Percentiles rank a stretch among this genome's conserved stretches.
Conservation (phyloP, 208 protist genomes). For the Leishmania guyanensis region DNA sequence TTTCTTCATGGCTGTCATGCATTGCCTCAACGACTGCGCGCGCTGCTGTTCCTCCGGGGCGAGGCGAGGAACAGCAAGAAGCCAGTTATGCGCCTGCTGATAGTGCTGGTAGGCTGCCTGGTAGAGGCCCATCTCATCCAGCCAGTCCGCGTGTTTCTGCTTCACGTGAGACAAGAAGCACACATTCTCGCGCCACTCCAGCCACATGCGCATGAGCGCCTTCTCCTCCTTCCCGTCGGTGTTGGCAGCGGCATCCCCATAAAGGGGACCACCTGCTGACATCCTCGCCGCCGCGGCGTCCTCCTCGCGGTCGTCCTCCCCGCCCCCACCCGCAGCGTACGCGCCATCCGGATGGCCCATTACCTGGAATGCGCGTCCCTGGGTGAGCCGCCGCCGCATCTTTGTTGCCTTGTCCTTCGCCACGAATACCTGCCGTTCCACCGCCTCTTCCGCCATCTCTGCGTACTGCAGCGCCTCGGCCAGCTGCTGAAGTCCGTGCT, state of each 20-base stretch:
- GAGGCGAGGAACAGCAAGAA: conserved; percentile 39
- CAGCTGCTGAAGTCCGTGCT: conserved; percentile 41
- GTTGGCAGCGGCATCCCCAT: background rate
- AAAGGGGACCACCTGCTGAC: background rate
- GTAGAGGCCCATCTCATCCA: conserved; percentile 35
- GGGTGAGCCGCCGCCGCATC: conserved; percentile 27
- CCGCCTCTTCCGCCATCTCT: conserved; percentile 51
- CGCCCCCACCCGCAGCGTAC: background rate
- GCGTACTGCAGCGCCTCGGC: conserved; percentile 43
- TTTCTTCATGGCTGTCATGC: conserved; percentile 39
- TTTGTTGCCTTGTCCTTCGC: conserved; percentile 24
- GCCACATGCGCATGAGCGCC: conserved; percentile 31
- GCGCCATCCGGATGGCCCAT: conserved; percentile 6
- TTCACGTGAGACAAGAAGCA: conserved; percentile 64
- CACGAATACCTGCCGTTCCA: conserved; percentile 55
- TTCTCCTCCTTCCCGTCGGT: conserved; percentile 8
- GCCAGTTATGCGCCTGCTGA: conserved; percentile 69
- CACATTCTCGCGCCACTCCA: conserved; percentile 66
- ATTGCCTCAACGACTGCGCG: conserved; percentile 35
- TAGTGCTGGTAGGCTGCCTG: conserved; percentile 51
- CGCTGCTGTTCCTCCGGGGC: conserved; percentile 47
- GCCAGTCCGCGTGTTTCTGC: conserved; percentile 64
- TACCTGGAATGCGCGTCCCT: conserved; percentile 10
- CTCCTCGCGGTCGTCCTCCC: background rate
- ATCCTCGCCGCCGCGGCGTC: background rate